Evolutionary conservation across 2,329 filamentous ascomycete species (phyloP), one percentile per base, ranked within the genome.

Genomic region (Zymoseptoria crescenta): DNA sequence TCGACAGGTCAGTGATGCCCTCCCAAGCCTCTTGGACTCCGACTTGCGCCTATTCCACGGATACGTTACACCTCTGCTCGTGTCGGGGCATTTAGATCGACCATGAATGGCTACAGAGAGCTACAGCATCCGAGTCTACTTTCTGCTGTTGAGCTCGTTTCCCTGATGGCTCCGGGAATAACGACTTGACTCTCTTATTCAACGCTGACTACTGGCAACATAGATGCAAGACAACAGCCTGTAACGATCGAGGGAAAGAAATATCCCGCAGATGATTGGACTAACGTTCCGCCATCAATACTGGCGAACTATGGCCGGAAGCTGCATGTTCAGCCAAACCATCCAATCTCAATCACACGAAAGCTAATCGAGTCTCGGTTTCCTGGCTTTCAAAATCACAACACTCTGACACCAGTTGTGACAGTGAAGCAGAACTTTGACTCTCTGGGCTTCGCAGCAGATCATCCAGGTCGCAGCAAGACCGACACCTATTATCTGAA

Each of bases 401-500:
- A 90, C 70, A 79, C 84, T 56, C 84, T 92, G 69, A 86, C 87
- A 65, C 93, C 94, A 0, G 85, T 96, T 49, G 94, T 97, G 24
- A 86, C 87, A 35, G 88, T 90, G 1, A 76, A 80, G 9, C 88
- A 96, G 71, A 99, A 99, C 74, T 99, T 99, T 72, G 94, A 99
- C 75, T 94, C 92, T n/a, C 80, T 99, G 7, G 92, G 92, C 51
- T 97, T 99, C 71, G 88, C 92, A 0, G 70, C 80, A 6, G 88
- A 96, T 72, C 94, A 99, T 69, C 89, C 91, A 3, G 94, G 94
- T 60, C 87, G 94, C 55, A 89, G 84, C 65, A 85, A 84, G 66
- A 93, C 89, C 13, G 94, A 99, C 75, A 97, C 94, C 0, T 99
- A 97, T 79, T 99, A 99, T 74, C 77, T 99, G 70, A 96, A 96